Conservation (phyloP, 192 early-diverging fungal genomes). For the Coemansia sp. region DNA sequence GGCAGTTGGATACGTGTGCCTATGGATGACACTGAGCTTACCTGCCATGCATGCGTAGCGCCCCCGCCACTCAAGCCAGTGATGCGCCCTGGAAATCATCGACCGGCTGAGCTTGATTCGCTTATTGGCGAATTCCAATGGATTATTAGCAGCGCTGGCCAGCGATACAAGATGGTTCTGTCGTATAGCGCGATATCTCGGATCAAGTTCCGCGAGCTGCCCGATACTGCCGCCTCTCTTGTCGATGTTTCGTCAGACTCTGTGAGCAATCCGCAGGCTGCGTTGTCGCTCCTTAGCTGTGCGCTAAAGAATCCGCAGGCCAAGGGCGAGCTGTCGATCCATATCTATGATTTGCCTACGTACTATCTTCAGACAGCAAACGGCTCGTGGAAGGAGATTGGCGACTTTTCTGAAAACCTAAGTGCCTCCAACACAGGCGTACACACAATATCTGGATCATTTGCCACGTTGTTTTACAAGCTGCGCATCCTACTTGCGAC, state of each 20-base stretch:
- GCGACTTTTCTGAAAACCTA: slow-evolving; percentile 48
- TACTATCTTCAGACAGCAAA: slow-evolving; percentile 41
- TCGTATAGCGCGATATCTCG: slow-evolving; percentile 48
- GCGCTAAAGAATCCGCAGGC: slow-evolving; percentile 48
- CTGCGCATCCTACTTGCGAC: slow-evolving; percentile 48
- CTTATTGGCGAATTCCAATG: slow-evolving; percentile 55
- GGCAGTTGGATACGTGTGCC: slow-evolving; percentile 51
- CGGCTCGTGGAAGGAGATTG: slow-evolving; percentile 42
- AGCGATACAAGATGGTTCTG: slow-evolving; percentile 54
- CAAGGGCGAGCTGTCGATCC: slow-evolving; percentile 46
- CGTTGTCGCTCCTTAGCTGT: slow-evolving; percentile 31
- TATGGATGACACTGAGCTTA: slow-evolving; percentile 46
- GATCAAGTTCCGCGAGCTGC: slow-evolving; percentile 48
- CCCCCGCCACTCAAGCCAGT: slow-evolving; percentile 50
- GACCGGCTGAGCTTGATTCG: slow-evolving; percentile 52
- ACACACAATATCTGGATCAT: slow-evolving; percentile 43
- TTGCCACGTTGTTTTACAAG: slow-evolving; percentile 43
- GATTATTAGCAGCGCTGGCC: slow-evolving; percentile 47
- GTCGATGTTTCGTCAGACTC: slow-evolving; percentile 31
- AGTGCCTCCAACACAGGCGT: slow-evolving; percentile 36
- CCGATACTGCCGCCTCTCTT: slow-evolving; percentile 32
- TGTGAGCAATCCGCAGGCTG: slow-evolving; percentile 43
- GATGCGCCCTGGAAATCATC: slow-evolving; percentile 52
- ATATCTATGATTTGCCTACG: slow-evolving; percentile 43
- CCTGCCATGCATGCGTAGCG: slow-evolving; percentile 49